A percentile compares a stretch with the other conserved stretches of the same genome.
Evolutionary conservation across 1,284 basidiomycete species (phyloP).

Genomic region (Coriolopsis trogii): DNA sequence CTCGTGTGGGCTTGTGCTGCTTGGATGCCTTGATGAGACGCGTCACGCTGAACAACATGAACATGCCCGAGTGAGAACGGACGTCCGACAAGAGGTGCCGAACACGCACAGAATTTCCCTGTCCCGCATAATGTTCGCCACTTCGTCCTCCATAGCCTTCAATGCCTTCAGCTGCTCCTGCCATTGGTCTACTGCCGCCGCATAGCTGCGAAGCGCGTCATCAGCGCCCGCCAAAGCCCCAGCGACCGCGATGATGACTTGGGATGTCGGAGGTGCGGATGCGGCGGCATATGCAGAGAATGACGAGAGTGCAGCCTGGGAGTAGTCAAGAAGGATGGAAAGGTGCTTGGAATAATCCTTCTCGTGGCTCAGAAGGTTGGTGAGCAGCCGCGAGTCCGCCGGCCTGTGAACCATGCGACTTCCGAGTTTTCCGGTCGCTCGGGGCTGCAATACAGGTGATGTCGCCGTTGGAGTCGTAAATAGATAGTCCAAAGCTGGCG

Average conservation of each 20-base stretch:
- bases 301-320: slow-evolving; percentile 63
- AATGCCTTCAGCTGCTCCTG: slow-evolving; percentile 60
- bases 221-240: slow-evolving; percentile 63
- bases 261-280: slow-evolving; percentile 57
- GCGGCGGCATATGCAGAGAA: slow-evolving; percentile 75
- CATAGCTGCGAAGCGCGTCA: slow-evolving; percentile 66
- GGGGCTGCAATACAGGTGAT: too few relatives aligned
- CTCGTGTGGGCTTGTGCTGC: slow-evolving; percentile 49
- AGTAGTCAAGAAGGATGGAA: slow-evolving; percentile 53
- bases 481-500: too few relatives aligned
- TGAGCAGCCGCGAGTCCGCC: slow-evolving; percentile 69
- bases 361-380: slow-evolving; percentile 67
- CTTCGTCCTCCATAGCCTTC: slow-evolving; percentile 62
- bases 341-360: slow-evolving; percentile 72
- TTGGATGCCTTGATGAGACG: slow-evolving; percentile 78
- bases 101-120: slow-evolving; percentile 74
- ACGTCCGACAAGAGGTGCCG: neutral
- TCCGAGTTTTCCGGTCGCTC: neutral
- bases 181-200: slow-evolving; percentile 63
- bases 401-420: slow-evolving; percentile 70
- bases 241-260: slow-evolving; percentile 61
- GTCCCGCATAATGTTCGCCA: slow-evolving; percentile 68
- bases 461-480: too few relatives aligned
- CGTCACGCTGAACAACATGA: slow-evolving; percentile 54
- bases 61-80: neutral